These are phyloP conservation scores for Haplographium delicatum DNA, from an alignment of 495 filamentous ascomycete species.

Conservation along the genomic window DNA sequence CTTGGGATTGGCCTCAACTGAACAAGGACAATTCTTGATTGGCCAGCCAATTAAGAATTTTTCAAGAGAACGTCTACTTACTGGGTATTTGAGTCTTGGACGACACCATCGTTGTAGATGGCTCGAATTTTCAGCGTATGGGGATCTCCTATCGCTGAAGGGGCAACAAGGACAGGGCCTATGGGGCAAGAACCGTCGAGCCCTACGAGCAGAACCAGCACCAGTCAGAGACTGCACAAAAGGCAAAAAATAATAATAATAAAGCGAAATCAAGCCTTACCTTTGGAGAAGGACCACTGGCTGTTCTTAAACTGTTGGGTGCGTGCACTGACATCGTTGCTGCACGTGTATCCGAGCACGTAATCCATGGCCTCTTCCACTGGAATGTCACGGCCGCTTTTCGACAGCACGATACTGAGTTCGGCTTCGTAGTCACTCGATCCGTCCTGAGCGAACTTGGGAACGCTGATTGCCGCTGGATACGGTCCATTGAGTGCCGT, in stretches of 20 bases:
- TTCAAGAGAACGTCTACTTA: not conserved
- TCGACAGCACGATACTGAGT: constrained; percentile 34
- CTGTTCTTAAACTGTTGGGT: constrained; percentile 36
- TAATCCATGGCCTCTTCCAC: constrained; percentile 36
- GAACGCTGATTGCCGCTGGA: constrained; percentile 39
- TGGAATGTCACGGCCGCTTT: constrained; percentile 40
- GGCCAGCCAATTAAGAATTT: not conserved
- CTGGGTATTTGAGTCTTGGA: constrained; percentile 31
- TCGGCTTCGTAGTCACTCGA: constrained; percentile 47
- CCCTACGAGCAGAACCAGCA: constrained; percentile 3
- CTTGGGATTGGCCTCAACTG: no score
- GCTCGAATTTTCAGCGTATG: constrained; percentile 27
- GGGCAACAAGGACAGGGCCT: constrained; percentile 33
- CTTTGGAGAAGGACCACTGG: constrained; percentile 24
- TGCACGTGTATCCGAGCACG: constrained; percentile 42
- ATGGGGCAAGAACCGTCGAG: constrained; percentile 22
- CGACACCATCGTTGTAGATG: constrained; percentile 34
- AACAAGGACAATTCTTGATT: not conserved
- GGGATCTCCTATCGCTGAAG: constrained; percentile 11
- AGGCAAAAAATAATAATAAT: no score
- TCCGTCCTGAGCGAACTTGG: constrained; percentile 38
- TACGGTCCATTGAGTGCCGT: constrained; percentile 38
- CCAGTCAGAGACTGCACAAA: no score
- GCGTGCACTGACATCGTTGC: constrained; percentile 44
- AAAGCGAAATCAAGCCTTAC: no score